Conservation (phyloP, 2,329 filamentous ascomycete species). For the Fusarium hainanense region DNA sequence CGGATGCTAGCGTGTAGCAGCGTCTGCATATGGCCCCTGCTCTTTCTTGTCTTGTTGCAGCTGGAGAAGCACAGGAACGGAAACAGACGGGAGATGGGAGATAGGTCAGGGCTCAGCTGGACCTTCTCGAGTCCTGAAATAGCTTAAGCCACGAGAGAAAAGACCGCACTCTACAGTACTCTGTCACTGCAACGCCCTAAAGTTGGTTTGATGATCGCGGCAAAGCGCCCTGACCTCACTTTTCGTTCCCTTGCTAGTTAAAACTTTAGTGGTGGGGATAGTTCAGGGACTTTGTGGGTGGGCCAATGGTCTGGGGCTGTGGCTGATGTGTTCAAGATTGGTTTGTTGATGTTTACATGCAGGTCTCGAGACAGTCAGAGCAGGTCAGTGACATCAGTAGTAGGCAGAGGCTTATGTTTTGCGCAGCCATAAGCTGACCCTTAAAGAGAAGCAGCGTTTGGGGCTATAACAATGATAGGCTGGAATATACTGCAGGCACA, state of each 20-base stretch:
- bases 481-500: constrained; percentile 28
- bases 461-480: constrained; percentile 14
- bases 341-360: constrained; percentile 36
- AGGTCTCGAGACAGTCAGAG: constrained; percentile 14
- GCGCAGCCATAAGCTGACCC: constrained; percentile 15
- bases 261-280: constrained; percentile 6
- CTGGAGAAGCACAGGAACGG: background rate
- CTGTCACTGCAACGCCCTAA: background rate
- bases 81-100: background rate
- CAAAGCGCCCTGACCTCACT: constrained; percentile 7
- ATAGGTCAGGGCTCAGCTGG: constrained; percentile 5
- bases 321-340: constrained; percentile 21
- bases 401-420: constrained; percentile 6
- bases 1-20: constrained; percentile 32
- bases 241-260: background rate
- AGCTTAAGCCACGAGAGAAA: constrained; percentile 30
- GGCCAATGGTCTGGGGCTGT: constrained; percentile 17
- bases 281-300: constrained; percentile 12
- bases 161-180: background rate
- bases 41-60: constrained; percentile 9
- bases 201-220: constrained; percentile 21
- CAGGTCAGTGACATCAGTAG: background rate
- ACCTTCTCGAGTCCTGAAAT: constrained; percentile 7
- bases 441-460: background rate
- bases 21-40: constrained; percentile 18